A percentile compares a stretch with the other conserved stretches of the same genome.
phyloP scores from a whole-genome alignment of 129 eudicot species.

The Arctium lappa region DNA sequence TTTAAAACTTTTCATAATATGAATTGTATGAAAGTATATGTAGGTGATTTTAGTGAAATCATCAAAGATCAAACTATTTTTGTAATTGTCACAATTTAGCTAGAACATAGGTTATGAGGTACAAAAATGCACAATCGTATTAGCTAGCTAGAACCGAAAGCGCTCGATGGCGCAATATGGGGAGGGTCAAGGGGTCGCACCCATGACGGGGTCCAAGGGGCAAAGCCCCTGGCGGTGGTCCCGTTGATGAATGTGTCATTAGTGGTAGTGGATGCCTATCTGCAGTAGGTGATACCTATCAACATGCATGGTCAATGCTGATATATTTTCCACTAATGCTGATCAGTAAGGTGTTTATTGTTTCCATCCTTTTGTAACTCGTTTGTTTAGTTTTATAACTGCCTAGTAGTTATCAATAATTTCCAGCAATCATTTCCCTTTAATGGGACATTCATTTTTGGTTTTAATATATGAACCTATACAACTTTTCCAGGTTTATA shows the following conservation, averaged over 20 bases:
- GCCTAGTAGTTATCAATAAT: too few species aligned
- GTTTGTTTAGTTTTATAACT: too few species aligned
- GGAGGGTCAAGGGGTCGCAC: background rate
- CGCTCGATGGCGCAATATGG: background rate
- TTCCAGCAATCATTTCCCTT: too few species aligned
- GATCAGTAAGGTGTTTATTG: background rate
- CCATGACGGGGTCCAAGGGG: background rate
- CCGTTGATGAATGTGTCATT: background rate
- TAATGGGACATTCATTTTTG: too few species aligned
- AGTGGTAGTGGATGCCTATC: background rate
- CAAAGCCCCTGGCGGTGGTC: background rate
- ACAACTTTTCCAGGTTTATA: background rate
- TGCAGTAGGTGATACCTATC: background rate
- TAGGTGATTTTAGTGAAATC: background rate
- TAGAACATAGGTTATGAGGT: background rate
- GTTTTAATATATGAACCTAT: background rate
- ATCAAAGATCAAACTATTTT: background rate
- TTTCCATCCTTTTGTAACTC: background rate
- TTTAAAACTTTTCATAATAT: too few species aligned
- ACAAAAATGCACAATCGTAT: background rate
- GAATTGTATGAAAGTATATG: too few species aligned
- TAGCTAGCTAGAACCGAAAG: background rate
- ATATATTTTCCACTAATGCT: background rate
- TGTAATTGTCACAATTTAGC: background rate
- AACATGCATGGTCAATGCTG: background rate